Base-by-base conservation (phyloP, 805 yeast genomes). In the Starmerella lactis-condensi region DNA sequence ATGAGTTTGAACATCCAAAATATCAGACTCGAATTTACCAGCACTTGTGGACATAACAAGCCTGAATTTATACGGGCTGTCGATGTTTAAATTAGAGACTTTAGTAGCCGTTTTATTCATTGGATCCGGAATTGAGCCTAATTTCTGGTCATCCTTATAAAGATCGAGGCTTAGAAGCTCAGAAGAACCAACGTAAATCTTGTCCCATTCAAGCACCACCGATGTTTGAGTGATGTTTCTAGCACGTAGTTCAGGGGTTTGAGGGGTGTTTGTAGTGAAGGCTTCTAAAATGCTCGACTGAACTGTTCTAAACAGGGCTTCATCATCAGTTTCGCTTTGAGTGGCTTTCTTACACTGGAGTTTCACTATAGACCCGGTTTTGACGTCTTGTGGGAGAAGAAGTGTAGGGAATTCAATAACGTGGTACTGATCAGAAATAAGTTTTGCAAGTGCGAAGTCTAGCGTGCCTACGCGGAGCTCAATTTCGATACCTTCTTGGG, bases 401-500 rank as follows among this genome's bases (percentile, higher is more conserved):
- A 85, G 71, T 3, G 96, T 81, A n/a, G 98, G 98, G 47, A 85
- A 89, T 48, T 89, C 98, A 41, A 89, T 83, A 38, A 85, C 63
- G 50, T 83, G 93, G 53, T 85, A 96, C 52, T 85, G 89, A 34
- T 75, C 68, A 13, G 98, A 85, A 23, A 91, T 66, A 27, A 89
- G 62, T 28, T 89, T 62, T 19, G 96, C 96, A 52, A 89, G 61
- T 2, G 95, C 82, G 9, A 95, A 93, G 51, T 89, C 98, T 27
- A 85, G 63, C 57, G 83, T 83, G 29, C 96, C 98, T 14, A 89
- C 95, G 1, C 95, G 83, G 23, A 85, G 65, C 26, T 91, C 75
- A 8, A 83, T 94, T 55, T 81, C 89, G 20, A 82, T 91, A 79
- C 34, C 21, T 23, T 43, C 42, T 11, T 33, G 38, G 22, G 29